Conservation (phyloP, 2,329 filamentous ascomycete genomes). For the Cercospora brassicicola region DNA sequence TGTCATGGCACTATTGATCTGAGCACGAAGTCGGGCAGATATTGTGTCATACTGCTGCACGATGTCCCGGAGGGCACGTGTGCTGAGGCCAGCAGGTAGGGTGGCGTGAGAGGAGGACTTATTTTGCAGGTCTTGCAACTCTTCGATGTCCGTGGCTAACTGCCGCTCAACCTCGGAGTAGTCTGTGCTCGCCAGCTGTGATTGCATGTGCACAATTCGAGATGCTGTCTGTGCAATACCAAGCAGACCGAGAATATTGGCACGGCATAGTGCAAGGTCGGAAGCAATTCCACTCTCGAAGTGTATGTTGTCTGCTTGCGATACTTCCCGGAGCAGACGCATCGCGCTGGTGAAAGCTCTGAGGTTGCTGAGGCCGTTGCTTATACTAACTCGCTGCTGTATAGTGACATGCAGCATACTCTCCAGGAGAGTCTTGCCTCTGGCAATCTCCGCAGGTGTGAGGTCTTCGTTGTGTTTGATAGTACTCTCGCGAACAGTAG, state of each 20-base stretch:
- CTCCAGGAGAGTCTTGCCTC: slow-evolving; percentile 83
- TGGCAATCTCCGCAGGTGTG: slow-evolving; percentile 72
- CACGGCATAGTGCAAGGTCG: neutral
- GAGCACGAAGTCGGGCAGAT: neutral
- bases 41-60: neutral
- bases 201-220: slow-evolving; percentile 20
- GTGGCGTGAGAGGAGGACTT: neutral
- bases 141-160: neutral
- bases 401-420: slow-evolving; percentile 64
- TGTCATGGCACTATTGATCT: neutral
- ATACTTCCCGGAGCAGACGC: slow-evolving; percentile 14
- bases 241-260: slow-evolving; percentile 11
- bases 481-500: slow-evolving; percentile 64
- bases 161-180: slow-evolving; percentile 13
- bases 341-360: slow-evolving; percentile 9
- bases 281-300: neutral
- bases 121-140: slow-evolving; percentile 2
- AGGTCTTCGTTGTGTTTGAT: slow-evolving; percentile 82
- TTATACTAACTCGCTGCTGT: slow-evolving; percentile 23
- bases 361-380: slow-evolving; percentile 5
- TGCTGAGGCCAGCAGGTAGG: slow-evolving; percentile 12
- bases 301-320: slow-evolving; percentile 3
- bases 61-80: neutral
- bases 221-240: slow-evolving; percentile 13
- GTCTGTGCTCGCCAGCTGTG: slow-evolving; percentile 20